A percentile compares a stretch with the other conserved stretches of the same genome.
Conservation (phyloP, 192 early-diverging fungal genomes). For the Mortierella alpina region DNA sequence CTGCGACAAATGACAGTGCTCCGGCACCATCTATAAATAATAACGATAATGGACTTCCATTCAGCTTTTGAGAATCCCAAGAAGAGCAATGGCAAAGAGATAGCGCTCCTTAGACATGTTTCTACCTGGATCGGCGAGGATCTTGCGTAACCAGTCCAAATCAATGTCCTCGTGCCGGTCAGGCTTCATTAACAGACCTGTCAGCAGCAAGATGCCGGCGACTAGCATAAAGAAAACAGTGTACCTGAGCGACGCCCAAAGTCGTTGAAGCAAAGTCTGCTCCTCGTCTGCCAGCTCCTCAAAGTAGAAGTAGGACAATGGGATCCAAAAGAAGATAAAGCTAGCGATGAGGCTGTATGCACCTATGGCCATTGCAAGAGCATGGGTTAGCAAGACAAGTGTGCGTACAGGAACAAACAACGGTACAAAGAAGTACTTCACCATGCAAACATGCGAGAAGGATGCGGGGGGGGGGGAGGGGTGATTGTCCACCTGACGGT, state of each 20-base stretch:
- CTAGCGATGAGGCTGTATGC: slow-evolving; percentile 62
- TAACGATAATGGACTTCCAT: background rate
- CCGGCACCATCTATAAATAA: slow-evolving; percentile 13
- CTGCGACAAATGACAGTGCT: slow-evolving; percentile 60
- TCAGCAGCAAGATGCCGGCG: slow-evolving; percentile 53
- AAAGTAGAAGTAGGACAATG: slow-evolving; percentile 72
- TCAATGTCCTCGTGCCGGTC: slow-evolving; percentile 17
- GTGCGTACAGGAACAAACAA: background rate
- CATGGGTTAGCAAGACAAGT: background rate
- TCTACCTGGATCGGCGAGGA: background rate
- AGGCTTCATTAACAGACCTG: slow-evolving; percentile 60
- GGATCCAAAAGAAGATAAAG: slow-evolving; percentile 64
- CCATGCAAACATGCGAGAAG: background rate
- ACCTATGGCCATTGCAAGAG: slow-evolving; percentile 17
- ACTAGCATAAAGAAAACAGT: slow-evolving; percentile 66
- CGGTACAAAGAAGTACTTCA: background rate
- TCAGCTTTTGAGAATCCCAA: background rate
- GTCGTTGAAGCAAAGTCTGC: slow-evolving; percentile 38
- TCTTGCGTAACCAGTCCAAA: slow-evolving; percentile 19
- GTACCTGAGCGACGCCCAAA: slow-evolving; percentile 61
- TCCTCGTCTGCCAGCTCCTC: slow-evolving; percentile 65
- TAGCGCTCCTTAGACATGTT: background rate
- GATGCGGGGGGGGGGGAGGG: background rate
- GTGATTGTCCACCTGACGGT: background rate
- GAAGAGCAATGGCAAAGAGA: background rate